Conservation (phyloP, 225 moss, liverwort and hornwort genomes). For the Pseudisothecium myosuroides region DNA sequence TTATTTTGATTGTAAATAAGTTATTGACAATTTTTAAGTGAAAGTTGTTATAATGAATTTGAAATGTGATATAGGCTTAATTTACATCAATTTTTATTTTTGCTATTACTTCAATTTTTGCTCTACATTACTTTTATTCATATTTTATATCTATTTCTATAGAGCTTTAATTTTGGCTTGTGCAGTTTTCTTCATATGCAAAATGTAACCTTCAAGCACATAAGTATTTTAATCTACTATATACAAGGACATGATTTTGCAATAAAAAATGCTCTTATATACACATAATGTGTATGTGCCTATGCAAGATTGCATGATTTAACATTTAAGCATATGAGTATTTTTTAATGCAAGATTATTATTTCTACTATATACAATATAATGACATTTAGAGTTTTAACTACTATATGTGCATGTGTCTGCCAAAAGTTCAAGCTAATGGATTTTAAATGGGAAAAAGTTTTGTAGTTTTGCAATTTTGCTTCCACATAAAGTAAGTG, state of each 20-base stretch:
- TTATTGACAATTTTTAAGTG: too few relatives aligned
- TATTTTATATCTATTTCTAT: not conserved
- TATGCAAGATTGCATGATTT: too few relatives aligned
- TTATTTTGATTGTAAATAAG: not conserved
- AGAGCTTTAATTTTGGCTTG: not conserved
- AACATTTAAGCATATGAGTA: not conserved
- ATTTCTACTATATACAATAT: not conserved
- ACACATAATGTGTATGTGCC: too few relatives aligned
- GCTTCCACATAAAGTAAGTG: fast-evolving
- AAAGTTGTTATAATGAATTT: not conserved
- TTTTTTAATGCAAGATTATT: not conserved
- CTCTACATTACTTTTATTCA: not conserved
- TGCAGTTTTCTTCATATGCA: not conserved
- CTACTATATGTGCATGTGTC: not conserved
- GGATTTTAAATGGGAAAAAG: not conserved
- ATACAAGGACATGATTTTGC: too few relatives aligned
- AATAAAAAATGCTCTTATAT: too few relatives aligned
- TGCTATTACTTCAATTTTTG: not conserved
- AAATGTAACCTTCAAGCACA: too few relatives aligned
- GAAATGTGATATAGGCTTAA: not conserved
- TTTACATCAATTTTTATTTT: not conserved
- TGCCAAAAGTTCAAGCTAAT: fast-evolving
- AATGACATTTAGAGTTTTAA: not conserved
- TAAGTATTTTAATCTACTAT: too few relatives aligned
- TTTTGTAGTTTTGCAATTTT: not conserved